Base-by-base conservation (phyloP, 208 protist genomes). In the Herpetomonas tarakana region DNA sequence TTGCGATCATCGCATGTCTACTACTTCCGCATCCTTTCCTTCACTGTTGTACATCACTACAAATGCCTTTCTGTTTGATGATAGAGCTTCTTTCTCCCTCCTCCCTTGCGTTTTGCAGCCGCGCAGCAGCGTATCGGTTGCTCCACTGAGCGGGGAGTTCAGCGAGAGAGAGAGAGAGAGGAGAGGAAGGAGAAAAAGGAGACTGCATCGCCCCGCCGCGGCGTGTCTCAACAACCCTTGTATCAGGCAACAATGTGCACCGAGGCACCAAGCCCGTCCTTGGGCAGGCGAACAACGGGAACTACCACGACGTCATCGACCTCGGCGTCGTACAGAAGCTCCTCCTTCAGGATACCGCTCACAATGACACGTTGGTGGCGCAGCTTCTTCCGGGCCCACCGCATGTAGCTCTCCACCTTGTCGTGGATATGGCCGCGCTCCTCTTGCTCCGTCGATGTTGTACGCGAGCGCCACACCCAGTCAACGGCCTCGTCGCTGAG, bases 301-400 rank as follows among this genome's bases (percentile, higher is more conserved):
- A 88, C 71, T 18, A 70, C n/a, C 60, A 82, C 73, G 38, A 68
- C 58, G 14, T 45, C 57, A 4, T 68, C 19, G 55, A 83, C 27
- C 21, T 68, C 66, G 4, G 52, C 67, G 57, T 87, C 77, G 54
- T 76, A 85, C 14, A 68, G 31, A 47, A 80, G 57, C 65, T 83
- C 78, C 46, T 78, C 52, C 30, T 71, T 74, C 58, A 93, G 65
- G 58, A 65, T 54, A 7, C 86, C 86, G 31, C 63, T 78, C 18
- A 79, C 61, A 3, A 88, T 27, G 14, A 88, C 77, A 7, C 73
- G 71, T 11, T 58, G 58, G 49, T 61, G 14, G 52, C 51, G 49
- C 52, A 79, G 65, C 4, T 45, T 3, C 14, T 51, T 25, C 46
- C 47, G 28, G 3, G 50, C 65, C 65, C 65, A 64, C 22, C 27